These are phyloP conservation scores for Thinopyrum elongatum DNA, from an alignment of 176 grass and related monocot species.

Conservation along the genomic window DNA sequence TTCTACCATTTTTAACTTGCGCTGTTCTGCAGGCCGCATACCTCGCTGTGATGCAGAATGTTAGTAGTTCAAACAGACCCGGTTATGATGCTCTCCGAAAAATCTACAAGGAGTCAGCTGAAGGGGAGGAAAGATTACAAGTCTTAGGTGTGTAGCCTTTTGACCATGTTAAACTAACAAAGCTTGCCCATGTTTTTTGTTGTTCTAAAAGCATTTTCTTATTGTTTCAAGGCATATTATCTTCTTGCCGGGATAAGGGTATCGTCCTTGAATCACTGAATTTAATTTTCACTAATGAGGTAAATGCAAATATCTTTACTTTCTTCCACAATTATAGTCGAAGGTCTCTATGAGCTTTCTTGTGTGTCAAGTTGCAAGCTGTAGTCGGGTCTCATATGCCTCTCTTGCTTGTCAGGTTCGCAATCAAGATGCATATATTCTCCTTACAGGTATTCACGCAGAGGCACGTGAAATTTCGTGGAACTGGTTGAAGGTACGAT, in stretches of 20 bases:
- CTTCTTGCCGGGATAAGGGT: slow-evolving; percentile 58
- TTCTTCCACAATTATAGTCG: neutral
- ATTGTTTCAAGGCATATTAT: slow-evolving; percentile 50
- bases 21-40: slow-evolving; percentile 69
- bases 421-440: slow-evolving; percentile 60
- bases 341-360: slow-evolving; percentile 1
- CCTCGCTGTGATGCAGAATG: slow-evolving; percentile 78
- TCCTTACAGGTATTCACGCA: slow-evolving; percentile 40
- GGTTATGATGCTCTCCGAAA: slow-evolving; percentile 76
- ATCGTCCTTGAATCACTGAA: slow-evolving; percentile 79
- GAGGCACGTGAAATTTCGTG: slow-evolving; percentile 71
- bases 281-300: slow-evolving; percentile 65
- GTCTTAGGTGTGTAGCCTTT: slow-evolving; percentile 54
- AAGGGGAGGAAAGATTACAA: slow-evolving; percentile 61
- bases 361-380: neutral
- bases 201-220: slow-evolving; percentile 22
- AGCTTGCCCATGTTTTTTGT: slow-evolving; percentile 22
- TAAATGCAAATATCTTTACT: slow-evolving; percentile 1
- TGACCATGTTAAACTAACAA: slow-evolving; percentile 25
- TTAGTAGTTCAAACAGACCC: slow-evolving; percentile 55
- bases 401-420: slow-evolving; percentile 55
- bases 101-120: slow-evolving; percentile 55
- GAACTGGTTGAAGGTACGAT: slow-evolving; percentile 78
- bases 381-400: slow-evolving; percentile 4
- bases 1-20: neutral